phyloP scores from a whole-genome alignment of 1,139 yeast genomes.

The Geotrichum macrosporum region DNA sequence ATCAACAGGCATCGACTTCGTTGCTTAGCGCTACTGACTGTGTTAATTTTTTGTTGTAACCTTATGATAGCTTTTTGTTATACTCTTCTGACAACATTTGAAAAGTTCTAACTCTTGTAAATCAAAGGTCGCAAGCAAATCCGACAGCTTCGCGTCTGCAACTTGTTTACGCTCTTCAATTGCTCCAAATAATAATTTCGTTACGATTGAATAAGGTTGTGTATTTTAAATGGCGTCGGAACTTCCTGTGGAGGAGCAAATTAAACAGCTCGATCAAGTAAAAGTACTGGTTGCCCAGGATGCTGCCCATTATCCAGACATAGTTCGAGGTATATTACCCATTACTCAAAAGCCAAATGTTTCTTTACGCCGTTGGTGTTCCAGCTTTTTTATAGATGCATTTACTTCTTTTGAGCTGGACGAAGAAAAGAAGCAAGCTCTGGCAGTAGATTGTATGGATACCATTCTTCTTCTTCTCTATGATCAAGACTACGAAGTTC shows the following conservation, averaged over 20 bases:
- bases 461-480: conserved; percentile 32
- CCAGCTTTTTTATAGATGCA: conserved; percentile 40
- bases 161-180: background rate
- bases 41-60: no score
- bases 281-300: conserved; percentile 37
- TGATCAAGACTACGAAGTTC: conserved; percentile 30
- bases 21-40: no score
- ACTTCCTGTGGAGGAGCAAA: conserved; percentile 30
- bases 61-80: no score
- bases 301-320: conserved; percentile 38
- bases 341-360: conserved; percentile 38
- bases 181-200: background rate
- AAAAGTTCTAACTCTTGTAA: no score
- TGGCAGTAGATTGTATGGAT: conserved; percentile 37
- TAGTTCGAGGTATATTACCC: conserved; percentile 38
- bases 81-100: no score
- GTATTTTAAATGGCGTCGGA: conserved; percentile 13
- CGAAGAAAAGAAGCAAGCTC: conserved; percentile 28
- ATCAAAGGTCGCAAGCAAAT: no score
- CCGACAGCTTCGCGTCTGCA: background rate
- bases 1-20: no score
- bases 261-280: conserved; percentile 40
- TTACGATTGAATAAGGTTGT: background rate
- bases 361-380: conserved; percentile 39
- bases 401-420: conserved; percentile 35